Conservation (phyloP, 306 rosid genomes). For the Lathyrus sativus region DNA sequence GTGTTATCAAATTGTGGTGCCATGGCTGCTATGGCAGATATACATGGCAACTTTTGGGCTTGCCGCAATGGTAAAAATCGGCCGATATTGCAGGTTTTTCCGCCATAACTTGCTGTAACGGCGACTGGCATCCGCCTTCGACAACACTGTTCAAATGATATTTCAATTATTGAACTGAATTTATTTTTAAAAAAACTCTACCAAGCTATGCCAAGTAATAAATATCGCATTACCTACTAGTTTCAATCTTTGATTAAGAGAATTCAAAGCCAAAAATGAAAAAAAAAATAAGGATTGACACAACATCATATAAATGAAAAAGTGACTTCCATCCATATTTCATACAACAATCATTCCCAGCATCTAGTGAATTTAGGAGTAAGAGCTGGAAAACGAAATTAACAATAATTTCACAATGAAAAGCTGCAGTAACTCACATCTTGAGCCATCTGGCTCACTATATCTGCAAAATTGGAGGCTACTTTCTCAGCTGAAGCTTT, state of each 20-base stretch:
- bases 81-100: too few relatives aligned
- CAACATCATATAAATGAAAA: neutral
- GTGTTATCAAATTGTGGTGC: too few relatives aligned
- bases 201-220: conserved; percentile 3
- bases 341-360: conserved; percentile 5
- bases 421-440: conserved; percentile 69
- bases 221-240: neutral
- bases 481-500: conserved; percentile 56
- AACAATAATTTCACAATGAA: conserved; percentile 2
- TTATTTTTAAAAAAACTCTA: neutral
- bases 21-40: too few relatives aligned
- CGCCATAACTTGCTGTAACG: too few relatives aligned
- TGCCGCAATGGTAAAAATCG: too few relatives aligned
- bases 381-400: neutral
- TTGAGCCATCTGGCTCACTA: conserved; percentile 93
- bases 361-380: neutral
- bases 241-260: neutral
- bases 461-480: conserved; percentile 84
- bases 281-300: neutral
- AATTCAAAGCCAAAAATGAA: neutral
- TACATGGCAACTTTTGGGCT: too few relatives aligned
- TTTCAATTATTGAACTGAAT: neutral
- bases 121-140: too few relatives aligned
- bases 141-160: neutral
- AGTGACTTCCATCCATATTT: conserved; percentile 13